Conservation (phyloP, 2,329 filamentous ascomycete genomes). For the Teratosphaeria gauchensis region DNA sequence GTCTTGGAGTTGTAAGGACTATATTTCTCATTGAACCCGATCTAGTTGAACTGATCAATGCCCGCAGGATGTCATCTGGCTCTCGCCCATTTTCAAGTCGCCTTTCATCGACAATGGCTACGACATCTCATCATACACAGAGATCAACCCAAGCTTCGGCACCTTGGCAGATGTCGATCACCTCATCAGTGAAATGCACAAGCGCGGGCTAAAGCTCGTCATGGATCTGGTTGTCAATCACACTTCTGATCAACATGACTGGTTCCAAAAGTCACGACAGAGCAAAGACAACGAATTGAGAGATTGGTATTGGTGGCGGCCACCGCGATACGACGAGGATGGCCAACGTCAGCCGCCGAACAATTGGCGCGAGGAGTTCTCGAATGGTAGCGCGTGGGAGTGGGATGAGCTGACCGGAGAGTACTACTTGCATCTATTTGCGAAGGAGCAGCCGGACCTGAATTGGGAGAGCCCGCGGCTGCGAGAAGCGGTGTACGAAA, state of each 20-base stretch:
- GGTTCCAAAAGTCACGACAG: constrained; percentile 48
- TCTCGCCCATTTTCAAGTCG: constrained; percentile 50
- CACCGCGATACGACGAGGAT: constrained; percentile 39
- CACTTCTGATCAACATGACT: constrained; percentile 39
- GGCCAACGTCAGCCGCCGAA: constrained; percentile 53
- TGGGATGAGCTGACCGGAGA: constrained; percentile 62
- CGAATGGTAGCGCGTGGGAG: constrained; percentile 41
- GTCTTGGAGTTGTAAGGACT: constrained; percentile 42
- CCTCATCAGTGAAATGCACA: constrained; percentile 33
- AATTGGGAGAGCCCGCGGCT: constrained; percentile 71
- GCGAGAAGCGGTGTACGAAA: constrained; percentile 56
- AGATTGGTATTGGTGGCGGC: constrained; percentile 55
- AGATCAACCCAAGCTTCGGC: constrained; percentile 38
- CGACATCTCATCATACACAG: constrained; percentile 38
- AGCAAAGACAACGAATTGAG: constrained; percentile 44
- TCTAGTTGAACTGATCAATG: neutral
- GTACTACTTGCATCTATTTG: constrained; percentile 71
- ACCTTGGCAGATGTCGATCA: constrained; percentile 36
- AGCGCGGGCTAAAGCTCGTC: constrained; percentile 38
- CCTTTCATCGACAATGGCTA: constrained; percentile 47
- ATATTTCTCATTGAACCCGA: neutral
- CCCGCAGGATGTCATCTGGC: constrained; percentile 49
- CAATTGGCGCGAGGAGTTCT: constrained; percentile 57
- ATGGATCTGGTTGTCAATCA: constrained; percentile 26
- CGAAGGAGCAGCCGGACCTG: constrained; percentile 66